Evolutionary conservation across 768 basidiomycete genomes (phyloP).

Genomic region (Coprinellus micaceus): DNA sequence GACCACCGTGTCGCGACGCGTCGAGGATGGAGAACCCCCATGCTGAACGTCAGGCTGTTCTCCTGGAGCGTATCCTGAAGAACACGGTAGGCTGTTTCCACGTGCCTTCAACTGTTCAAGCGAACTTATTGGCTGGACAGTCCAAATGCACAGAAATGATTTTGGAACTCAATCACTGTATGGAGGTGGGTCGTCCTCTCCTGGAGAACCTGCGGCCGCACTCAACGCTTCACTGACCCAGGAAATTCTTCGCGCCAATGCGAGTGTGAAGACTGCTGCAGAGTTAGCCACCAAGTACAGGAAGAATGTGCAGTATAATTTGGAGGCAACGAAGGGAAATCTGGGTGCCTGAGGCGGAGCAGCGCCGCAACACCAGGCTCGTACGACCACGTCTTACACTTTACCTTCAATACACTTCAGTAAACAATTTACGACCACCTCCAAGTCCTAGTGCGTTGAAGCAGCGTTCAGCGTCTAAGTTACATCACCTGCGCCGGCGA

Average conservation of each 20-base stretch:
- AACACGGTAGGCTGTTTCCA: slow-evolving; percentile 78
- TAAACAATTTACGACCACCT: no score
- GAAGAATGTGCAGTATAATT: slow-evolving; percentile 90
- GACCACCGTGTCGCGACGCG: slow-evolving; percentile 12
- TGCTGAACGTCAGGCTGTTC: slow-evolving; percentile 85
- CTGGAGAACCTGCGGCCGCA: not conserved
- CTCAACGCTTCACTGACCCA: slow-evolving; percentile 23
- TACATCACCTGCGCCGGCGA: no score
- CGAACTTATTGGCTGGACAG: no score
- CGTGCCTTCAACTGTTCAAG: no score
- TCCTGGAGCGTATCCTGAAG: slow-evolving; percentile 87
- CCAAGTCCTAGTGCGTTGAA: no score
- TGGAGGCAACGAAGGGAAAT: slow-evolving; percentile 63
- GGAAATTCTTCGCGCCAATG: slow-evolving; percentile 80
- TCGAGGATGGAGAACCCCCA: slow-evolving; percentile 88
- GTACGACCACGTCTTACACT: not conserved
- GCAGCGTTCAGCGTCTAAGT: no score
- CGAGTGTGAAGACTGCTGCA: slow-evolving; percentile 74
- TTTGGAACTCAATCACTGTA: slow-evolving; percentile 81
- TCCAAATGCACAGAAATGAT: slow-evolving; percentile 93
- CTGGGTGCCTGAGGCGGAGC: slow-evolving; percentile 11
- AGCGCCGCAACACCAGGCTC: no score
- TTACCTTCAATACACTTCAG: no score
- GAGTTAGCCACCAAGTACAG: slow-evolving; percentile 84
- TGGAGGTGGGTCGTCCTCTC: slow-evolving; percentile 56